Base-by-base conservation (phyloP, 805 yeast species). In the Yamadazyma paraphyllophila region DNA sequence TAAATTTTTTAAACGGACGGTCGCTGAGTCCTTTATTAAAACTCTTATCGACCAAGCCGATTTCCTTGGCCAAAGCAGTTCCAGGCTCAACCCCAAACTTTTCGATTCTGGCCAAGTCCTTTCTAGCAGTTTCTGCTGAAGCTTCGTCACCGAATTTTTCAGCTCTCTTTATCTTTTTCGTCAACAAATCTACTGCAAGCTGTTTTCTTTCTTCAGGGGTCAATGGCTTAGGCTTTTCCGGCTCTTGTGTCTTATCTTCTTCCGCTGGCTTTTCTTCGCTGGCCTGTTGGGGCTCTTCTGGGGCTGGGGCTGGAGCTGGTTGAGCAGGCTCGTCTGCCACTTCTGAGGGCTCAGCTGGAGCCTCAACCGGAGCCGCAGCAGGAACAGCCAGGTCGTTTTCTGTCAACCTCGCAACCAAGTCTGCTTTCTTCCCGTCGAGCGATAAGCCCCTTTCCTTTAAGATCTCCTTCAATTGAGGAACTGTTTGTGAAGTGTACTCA, bases 81-180 rank as follows among this genome's bases (percentile, higher is more conserved):
- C 82, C 82, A 30, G 74, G 61, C 50, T 82, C 85, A 41, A 88
- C 79, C 25, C 97, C 98, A 60, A 89, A 91, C 69, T 88, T 89
- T 61, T 84, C 83, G 51, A 90, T 80, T 60, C 96, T 80, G 31
- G 73, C 74, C 55, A 89, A 69, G 49, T 80, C 83, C 50, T 78
- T 81, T 58, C 80, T 80, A 39, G 85, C 78, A 15, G 71, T 74
- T 32, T 72, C 72, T 20, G 78, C 76, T 15, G 67, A 68, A n/a
- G 69, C 69, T 43, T 83, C 89, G 50, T 74, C 77, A 16, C 92
- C 94, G 56, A 90, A 91, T 62, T 88, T 87, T 59, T 80, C 79
- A 13, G 90, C 85, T 57, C 97, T 78, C 41, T 71, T 71, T 45
- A 89, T 74, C 60, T 85, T 85, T 57, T 80, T 81, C 47, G 73